A percentile compares a stretch with the other conserved stretches of the same genome.
phyloP scores from a whole-genome alignment of 2,329 filamentous ascomycete species.

The Alternaria consortialis region DNA sequence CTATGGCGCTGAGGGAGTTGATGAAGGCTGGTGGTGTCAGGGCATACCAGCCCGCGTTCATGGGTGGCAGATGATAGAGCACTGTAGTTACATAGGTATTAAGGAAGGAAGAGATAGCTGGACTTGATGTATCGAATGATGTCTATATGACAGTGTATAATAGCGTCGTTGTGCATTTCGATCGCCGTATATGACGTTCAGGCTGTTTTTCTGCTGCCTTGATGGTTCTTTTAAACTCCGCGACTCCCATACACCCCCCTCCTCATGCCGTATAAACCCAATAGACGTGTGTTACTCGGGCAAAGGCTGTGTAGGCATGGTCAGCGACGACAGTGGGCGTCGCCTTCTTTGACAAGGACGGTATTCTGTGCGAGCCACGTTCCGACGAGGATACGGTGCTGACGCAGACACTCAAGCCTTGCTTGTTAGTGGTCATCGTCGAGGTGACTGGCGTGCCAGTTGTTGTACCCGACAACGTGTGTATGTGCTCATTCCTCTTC shows the following conservation, averaged over 20 bases:
- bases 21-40: constrained; percentile 72
- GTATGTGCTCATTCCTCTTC: background rate
- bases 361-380: background rate
- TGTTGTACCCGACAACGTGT: background rate
- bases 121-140: background rate
- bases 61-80: constrained; percentile 53
- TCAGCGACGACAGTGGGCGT: background rate
- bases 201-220: background rate
- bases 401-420: background rate
- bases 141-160: background rate
- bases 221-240: background rate
- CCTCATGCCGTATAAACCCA: background rate
- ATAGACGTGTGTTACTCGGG: background rate
- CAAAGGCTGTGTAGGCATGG: background rate
- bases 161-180: background rate
- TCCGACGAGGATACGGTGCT: background rate
- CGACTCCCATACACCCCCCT: background rate
- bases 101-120: too few species aligned
- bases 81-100: too few species aligned
- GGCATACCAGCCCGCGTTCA: constrained; percentile 70
- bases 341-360: background rate
- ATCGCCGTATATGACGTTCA: background rate
- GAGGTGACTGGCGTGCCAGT: background rate
- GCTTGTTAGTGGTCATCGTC: background rate
- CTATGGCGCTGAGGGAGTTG: constrained; percentile 81